phyloP scores from a whole-genome alignment of 1,284 basidiomycete genomes.

The Cutaneotrichosporon dermatis region DNA sequence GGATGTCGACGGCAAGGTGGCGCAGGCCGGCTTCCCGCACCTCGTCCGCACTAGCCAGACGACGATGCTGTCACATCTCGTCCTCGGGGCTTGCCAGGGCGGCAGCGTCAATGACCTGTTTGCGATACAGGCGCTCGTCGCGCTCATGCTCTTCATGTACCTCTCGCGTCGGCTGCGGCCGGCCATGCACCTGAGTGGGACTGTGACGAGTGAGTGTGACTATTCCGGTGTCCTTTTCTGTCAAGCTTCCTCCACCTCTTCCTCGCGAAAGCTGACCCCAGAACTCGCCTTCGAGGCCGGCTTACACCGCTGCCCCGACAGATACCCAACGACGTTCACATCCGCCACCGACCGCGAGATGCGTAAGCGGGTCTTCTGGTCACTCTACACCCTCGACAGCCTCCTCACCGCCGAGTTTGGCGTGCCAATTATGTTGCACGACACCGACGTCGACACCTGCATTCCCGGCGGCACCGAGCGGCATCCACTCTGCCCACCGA shows the following conservation, averaged over 20 bases:
- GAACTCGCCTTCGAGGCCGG: conserved; percentile 29
- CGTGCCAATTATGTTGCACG: conserved; percentile 25
- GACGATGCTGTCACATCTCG: conserved; percentile 12
- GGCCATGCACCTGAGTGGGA: conserved; percentile 25
- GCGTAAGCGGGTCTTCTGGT: conserved; percentile 29
- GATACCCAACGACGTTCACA: conserved; percentile 16
- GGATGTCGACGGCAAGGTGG: neutral
- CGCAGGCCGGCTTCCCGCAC: neutral
- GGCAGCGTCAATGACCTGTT: conserved; percentile 22
- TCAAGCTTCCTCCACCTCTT: too few relatives aligned
- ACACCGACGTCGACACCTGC: conserved; percentile 29
- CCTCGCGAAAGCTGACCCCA: neutral
- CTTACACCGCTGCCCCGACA: conserved; percentile 27
- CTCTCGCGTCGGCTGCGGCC: conserved; percentile 16
- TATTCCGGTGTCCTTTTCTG: too few relatives aligned
- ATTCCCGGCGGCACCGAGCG: conserved; percentile 20
- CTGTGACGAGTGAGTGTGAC: conserved; percentile 18
- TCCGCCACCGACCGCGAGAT: conserved; percentile 15
- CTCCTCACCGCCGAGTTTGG: conserved; percentile 27
- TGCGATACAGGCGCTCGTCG: conserved; percentile 24
- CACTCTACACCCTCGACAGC: conserved; percentile 25
- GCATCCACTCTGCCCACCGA: conserved; percentile 1
- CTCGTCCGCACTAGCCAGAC: conserved; percentile 5
- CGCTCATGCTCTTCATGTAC: conserved; percentile 21
- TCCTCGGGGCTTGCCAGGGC: conserved; percentile 15